Conservation (phyloP, 352 stramenopile genomes). For the Phytophthora citrophthora region DNA sequence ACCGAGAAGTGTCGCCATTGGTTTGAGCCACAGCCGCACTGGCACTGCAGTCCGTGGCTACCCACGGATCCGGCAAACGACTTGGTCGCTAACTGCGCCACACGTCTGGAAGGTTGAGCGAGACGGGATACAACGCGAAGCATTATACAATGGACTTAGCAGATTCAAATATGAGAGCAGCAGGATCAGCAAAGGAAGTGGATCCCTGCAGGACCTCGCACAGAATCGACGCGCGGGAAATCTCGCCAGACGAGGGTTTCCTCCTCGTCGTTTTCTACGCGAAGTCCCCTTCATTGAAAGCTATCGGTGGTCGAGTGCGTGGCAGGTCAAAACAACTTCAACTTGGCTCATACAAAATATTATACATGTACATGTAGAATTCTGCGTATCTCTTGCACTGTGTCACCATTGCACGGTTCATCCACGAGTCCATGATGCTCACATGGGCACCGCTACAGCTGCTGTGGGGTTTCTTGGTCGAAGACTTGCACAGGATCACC, state of each 20-base stretch:
- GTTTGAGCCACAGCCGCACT: conserved; percentile 3
- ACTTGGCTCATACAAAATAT: conserved; percentile 9
- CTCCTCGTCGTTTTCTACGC: conserved; percentile 10
- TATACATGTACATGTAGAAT: background rate
- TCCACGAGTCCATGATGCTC: conserved; percentile 16
- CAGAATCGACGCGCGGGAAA: conserved; percentile 18
- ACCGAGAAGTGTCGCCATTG: conserved; percentile 40
- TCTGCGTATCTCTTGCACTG: conserved; percentile 2
- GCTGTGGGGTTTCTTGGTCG: too few relatives aligned
- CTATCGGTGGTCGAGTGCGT: background rate
- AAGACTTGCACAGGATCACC: background rate
- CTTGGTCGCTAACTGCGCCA: conserved; percentile 26
- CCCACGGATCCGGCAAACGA: conserved; percentile 13
- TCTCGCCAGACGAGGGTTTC: conserved; percentile 13
- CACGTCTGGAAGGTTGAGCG: conserved; percentile 24
- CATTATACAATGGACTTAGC: conserved; percentile 13
- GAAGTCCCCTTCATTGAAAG: too few relatives aligned
- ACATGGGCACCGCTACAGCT: too few relatives aligned
- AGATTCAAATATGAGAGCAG: conserved; percentile 22
- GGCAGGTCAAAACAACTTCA: conserved; percentile 11
- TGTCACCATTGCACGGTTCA: conserved; percentile 6
- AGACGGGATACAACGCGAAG: conserved; percentile 35
- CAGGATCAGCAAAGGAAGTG: conserved; percentile 4
- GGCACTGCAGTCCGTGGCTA: conserved; percentile 11
- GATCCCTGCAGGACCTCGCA: conserved; percentile 9